Percentiles rank a stretch among this genome's conserved stretches.
phyloP scores from a whole-genome alignment of 2,329 filamentous ascomycete genomes.

The Botrytis sinoallii region DNA sequence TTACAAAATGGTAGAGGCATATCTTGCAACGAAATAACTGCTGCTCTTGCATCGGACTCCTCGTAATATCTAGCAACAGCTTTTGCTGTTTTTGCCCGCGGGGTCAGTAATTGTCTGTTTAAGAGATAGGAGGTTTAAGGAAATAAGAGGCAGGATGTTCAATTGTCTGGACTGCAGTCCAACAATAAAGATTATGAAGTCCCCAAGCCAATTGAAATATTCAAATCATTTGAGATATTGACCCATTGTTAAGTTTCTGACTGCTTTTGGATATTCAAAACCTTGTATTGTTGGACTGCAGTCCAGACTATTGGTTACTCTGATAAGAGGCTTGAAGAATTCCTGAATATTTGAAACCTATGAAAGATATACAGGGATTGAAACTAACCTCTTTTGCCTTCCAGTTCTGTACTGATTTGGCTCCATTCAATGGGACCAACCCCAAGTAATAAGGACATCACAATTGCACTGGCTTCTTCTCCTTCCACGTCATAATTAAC shows the following conservation, averaged over 20 bases:
- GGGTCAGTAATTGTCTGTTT: not conserved
- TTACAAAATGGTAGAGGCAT: slow-evolving; percentile 36
- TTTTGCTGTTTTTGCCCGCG: slow-evolving; percentile 31
- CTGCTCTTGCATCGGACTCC: slow-evolving; percentile 41
- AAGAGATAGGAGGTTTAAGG: not conserved
- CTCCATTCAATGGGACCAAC: slow-evolving; percentile 21
- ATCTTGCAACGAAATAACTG: slow-evolving; percentile 36
- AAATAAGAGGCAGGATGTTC: not conserved
- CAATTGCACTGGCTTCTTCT: slow-evolving; percentile 25
- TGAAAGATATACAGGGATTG: not conserved
- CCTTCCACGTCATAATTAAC: slow-evolving; percentile 23
- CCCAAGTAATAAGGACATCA: slow-evolving; percentile 23
- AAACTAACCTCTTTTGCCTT: slow-evolving; percentile 4
- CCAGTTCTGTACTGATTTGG: not conserved
- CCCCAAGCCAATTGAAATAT: no score
- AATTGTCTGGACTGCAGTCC: no score
- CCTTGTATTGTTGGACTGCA: not conserved
- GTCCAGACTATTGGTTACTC: not conserved
- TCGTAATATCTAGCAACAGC: slow-evolving; percentile 42
- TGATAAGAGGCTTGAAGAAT: not conserved
- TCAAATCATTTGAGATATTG: no score
- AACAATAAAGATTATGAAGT: no score
- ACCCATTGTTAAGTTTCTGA: no score
- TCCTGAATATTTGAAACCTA: not conserved
- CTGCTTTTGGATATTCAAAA: no score